Percentiles rank a stretch among this genome's conserved stretches.
Evolutionary conservation across 306 rosid genomes (phyloP).

Genomic region (Fragaria vesca): DNA sequence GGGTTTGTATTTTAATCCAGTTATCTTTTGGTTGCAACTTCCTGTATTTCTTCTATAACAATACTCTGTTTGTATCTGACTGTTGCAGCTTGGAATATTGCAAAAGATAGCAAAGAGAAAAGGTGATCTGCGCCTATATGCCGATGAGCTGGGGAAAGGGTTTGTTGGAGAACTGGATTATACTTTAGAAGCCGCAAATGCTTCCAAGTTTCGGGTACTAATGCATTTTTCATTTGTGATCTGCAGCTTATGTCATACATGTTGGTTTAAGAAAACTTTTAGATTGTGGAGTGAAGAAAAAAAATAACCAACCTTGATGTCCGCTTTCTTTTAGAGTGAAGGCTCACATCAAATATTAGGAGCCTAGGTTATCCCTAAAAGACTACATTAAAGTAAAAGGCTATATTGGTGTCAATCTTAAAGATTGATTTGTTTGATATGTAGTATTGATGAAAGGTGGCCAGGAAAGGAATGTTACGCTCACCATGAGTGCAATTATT

Average conservation of each 20-base stretch:
- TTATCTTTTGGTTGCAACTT: constrained; percentile 2
- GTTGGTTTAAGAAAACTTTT: not conserved
- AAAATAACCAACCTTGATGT: not conserved
- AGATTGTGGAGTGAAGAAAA: not conserved
- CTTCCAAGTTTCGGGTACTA: constrained; percentile 76
- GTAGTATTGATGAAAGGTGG: not conserved
- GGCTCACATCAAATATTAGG: not conserved
- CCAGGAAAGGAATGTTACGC: not conserved
- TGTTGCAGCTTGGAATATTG: constrained; percentile 73
- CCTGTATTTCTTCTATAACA: not conserved
- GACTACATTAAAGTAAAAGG: not conserved
- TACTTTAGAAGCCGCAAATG: constrained; percentile 86
- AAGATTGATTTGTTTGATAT: not conserved
- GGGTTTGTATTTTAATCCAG: constrained; percentile 57
- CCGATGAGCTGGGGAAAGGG: constrained; percentile 95
- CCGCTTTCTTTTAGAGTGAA: not conserved
- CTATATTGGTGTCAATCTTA: not conserved
- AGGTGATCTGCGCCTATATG: constrained; percentile 83
- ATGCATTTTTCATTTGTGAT: not conserved
- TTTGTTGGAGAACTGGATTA: constrained; percentile 88
- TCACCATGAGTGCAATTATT: not conserved
- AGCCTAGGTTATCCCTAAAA: not conserved
- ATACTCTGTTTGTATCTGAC: constrained; percentile 16
- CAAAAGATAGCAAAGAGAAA: constrained; percentile 88
- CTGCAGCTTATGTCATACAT: not conserved